Evolutionary conservation across 2,329 filamentous ascomycete genomes (phyloP), one percentile per base, ranked within the genome.

Genomic region (Xylariaceae sp.): DNA sequence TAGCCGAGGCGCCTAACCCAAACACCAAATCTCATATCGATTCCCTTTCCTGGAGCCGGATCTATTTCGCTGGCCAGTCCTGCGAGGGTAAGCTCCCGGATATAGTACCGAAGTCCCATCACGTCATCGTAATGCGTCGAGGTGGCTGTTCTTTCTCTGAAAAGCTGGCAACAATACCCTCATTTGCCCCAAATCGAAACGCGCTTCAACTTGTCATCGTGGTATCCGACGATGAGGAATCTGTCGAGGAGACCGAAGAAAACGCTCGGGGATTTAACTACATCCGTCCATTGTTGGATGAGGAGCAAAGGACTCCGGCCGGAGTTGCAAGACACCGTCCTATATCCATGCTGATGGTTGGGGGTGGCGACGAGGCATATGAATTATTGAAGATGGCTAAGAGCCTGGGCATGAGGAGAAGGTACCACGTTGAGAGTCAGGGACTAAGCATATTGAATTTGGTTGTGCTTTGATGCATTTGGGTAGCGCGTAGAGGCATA

Each of bases 161-260:
- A 28, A 99, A 99, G 69, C 73, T 97, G 1, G 78, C 80, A 47
- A 92, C 90, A 59, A 91, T 97, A n/a, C 91, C 93, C 1, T 81
- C 83, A 10, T 93, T 86, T 66, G 77, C 84, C 1, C 85, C 88
- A 0, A 75, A 77, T 0, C 68, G 75, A 0, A 67, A 70, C 3
- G 78, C 84, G 1, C 74, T 97, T 16, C 89, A 96, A 68, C 79
- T 97, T 3, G 90, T 97, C 28, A 74, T 97, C 41, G 73, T 97
- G 0, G 82, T 97, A 2, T 85, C 79, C 14, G 82, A 81, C 48
- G 80, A 83, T 3, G 79, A 82, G 14, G 70, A 71, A 4, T 64
- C 67, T 12, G 65, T 63, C 9, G 58, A 69, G 10, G 68, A 64
- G 17, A 64, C 63, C 6, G 66, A 68, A 18, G 64, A 64, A 47